phyloP scores from a whole-genome alignment of 768 basidiomycete species.

The Psilocybe subaeruginosa region DNA sequence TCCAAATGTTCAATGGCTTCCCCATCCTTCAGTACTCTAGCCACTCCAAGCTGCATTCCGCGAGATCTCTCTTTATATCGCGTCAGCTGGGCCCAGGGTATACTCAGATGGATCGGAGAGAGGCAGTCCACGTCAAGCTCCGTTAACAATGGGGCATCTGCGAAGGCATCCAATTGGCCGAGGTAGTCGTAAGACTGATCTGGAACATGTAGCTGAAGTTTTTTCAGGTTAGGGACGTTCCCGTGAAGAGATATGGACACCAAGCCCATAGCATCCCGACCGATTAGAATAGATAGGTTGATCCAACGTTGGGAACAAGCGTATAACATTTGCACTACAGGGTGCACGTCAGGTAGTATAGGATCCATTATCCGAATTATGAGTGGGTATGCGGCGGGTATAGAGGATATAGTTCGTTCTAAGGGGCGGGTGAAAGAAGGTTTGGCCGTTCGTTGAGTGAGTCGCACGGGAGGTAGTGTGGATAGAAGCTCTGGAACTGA shows the following conservation, averaged over 20 bases:
- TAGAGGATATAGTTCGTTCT: not conserved
- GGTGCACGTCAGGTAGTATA: no score
- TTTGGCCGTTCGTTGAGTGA: not conserved
- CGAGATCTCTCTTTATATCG: constrained; percentile 1
- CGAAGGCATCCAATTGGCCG: not conserved
- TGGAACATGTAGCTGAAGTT: no score
- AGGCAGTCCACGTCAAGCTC: constrained; percentile 2
- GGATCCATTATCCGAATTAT: no score
- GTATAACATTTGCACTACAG: no score
- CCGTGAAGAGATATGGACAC: no score
- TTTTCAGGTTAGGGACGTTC: not conserved
- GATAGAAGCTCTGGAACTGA: not conserved
- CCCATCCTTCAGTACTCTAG: not conserved
- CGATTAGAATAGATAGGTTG: no score
- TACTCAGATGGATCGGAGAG: not conserved
- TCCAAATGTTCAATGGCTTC: constrained; percentile 3
- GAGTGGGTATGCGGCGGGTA: no score
- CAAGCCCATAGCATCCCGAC: no score
- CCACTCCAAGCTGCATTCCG: not conserved
- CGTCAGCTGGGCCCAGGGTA: constrained; percentile 4
- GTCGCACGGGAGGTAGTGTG: not conserved
- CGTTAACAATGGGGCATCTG: not conserved
- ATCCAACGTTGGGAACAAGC: no score
- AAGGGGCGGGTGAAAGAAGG: not conserved
- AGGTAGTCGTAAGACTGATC: not conserved